Evolutionary conservation across 2,329 filamentous ascomycete genomes (phyloP), one percentile per base, ranked within the genome.

Genomic region (Calonectria pseudoreteaudii): DNA sequence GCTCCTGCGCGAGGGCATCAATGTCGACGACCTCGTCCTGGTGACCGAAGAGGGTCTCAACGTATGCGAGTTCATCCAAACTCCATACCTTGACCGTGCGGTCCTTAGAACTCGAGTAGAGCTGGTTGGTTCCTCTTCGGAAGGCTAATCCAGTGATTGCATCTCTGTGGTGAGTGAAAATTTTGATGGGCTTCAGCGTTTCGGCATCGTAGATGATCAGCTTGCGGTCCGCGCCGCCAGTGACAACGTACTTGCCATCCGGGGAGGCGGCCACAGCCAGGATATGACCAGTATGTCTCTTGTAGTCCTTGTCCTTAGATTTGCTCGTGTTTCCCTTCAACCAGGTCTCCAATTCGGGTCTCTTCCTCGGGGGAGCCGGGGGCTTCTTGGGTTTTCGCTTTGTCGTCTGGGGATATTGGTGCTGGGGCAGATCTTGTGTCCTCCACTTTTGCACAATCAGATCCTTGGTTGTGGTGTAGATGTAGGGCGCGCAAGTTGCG

Each of bases 81-180:
- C 94, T 96, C 95, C 96, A 99, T 38, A 97, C 94, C 85, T 98
- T 98, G 82, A 99, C 93, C 3, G 96, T 98, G 52, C 97, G 92
- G 85, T 99, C 97, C 81, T 93, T 94, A 68, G 95, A 97, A 72
- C 94, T 93, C 4, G 95, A 97, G 86, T 97, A 99, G 26, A 99
- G 87, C 85, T 98, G 96, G 81, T 98, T 98, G 20, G 94, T 96
- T 65, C 94, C 94, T 75, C 94, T 90, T 47, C 95, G 93, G 83
- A 99, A 99, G 0, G 93, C 94, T 23, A 99, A 87, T 0, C 93
- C 93, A 9, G 94, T 96, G 66, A 99, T 92, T 20, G 95, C 91
- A 81, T 97, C 97, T 74, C 97, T 92, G 86, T 99, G 97, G 74
- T 98, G 95, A n/a, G 91, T 92, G 83, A 98, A 98, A 4, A 96